These are phyloP conservation scores for Ichthyophthirius multifiliis DNA, from an alignment of 169 alveolate species.

Conservation along the genomic window DNA sequence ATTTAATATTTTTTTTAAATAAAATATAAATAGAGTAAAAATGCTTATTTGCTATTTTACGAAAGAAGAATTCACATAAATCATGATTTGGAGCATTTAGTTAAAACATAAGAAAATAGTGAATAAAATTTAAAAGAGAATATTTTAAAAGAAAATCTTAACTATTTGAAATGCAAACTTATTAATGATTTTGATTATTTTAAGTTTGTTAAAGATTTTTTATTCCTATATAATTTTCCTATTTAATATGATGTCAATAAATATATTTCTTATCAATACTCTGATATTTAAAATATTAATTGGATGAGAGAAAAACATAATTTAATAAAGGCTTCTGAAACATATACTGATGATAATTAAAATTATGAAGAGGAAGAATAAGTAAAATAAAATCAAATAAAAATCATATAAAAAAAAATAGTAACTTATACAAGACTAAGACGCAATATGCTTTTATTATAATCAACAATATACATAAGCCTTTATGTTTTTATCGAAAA, in stretches of 20 bases:
- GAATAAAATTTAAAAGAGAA: not conserved
- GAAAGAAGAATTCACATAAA: slow-evolving; percentile 47
- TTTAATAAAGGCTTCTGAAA: not conserved
- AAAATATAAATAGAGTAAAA: slow-evolving; percentile 41
- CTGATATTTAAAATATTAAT: not conserved
- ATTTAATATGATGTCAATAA: not conserved
- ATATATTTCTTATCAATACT: not conserved
- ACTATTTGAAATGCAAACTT: slow-evolving; percentile 44
- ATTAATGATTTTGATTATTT: slow-evolving; percentile 61
- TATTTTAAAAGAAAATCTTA: slow-evolving; percentile 55
- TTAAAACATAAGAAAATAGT: not conserved
- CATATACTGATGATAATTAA: not conserved
- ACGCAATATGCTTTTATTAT: not conserved
- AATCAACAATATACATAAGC: not conserved
- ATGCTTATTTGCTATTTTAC: slow-evolving; percentile 76
- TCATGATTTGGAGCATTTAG: not conserved
- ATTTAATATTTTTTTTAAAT: not conserved
- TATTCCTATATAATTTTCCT: slow-evolving; percentile 27
- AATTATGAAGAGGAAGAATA: not conserved
- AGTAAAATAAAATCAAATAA: not conserved
- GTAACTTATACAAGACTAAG: not conserved
- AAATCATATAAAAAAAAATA: not conserved
- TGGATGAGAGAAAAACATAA: not conserved
- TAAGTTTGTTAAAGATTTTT: slow-evolving; percentile 53
- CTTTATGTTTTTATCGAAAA: no score